Base-by-base conservation (phyloP, 2,329 filamentous ascomycete species). In the Colletotrichum tamarilloi region DNA sequence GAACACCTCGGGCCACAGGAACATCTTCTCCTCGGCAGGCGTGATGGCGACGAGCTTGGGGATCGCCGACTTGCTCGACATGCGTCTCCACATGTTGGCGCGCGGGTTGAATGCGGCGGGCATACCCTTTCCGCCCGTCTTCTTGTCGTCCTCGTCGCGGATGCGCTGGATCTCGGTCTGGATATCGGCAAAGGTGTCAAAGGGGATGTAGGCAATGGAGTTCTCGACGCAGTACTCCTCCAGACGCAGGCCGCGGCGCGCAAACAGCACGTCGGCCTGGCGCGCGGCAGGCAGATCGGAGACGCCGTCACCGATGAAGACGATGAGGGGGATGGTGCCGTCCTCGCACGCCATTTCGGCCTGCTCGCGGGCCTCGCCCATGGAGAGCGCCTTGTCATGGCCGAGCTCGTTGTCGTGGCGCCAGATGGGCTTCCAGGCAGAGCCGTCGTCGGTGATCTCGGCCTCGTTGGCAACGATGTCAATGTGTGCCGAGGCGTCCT, bases 291-390 rank as follows among this genome's bases (percentile, higher is more conserved):
- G 87, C 1, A 93, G 85, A 77, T 93, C 92, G 0, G 90, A 92
- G 6, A 93, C 90, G 26, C 91, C 92, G 77, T 93, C 92, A 62
- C 92, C 91, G 76, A 93, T 92, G 82, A 93, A 93, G 65, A 93
- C 84, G 76, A 93, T 92, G 64, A 93, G 83, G 0, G 91, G 91
- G 59, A 92, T 87, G 2, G 89, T 89, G 68, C 88, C 90, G 72
- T 92, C 89, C 19, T 89, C 87, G 72, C 86, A 87, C 60, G 87
- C 82, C 5, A 89, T 80, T 74, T 87, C 84, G 1, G 90, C 90
- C 24, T 84, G 80, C 8, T 81, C 82, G n/a, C 90, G 87, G 57
- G 88, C 91, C 78, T 92, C 89, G 57, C 88, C 86, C 70, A 93
- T 90, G 4, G 89, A 92, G 7, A 89, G 83, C 4, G 90, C 90